Evolutionary conservation across 1,139 yeast species (phyloP).

Genomic region (Suhomyces maxii): DNA sequence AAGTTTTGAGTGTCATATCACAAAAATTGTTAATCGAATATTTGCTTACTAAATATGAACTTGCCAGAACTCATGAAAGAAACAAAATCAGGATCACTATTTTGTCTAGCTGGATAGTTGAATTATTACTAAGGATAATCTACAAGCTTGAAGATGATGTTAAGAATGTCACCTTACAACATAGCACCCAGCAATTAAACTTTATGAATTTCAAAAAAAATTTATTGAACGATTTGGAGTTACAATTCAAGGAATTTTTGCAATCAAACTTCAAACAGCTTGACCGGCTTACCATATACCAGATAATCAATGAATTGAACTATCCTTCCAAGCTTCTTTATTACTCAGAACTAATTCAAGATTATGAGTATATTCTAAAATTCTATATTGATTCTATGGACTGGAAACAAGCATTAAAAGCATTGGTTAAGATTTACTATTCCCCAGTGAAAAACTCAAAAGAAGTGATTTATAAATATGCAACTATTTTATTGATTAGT

Average conservation of each 20-base stretch:
- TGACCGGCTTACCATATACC: conserved; percentile 69
- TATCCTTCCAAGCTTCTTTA: conserved; percentile 61
- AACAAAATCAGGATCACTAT: conserved; percentile 57
- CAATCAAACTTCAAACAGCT: conserved; percentile 47
- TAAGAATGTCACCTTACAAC: conserved; percentile 2
- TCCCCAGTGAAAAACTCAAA: conserved; percentile 28
- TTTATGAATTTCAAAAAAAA: conserved; percentile 1
- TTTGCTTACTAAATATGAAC: conserved; percentile 51
- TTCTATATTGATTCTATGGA: conserved; percentile 67
- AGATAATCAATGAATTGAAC: conserved; percentile 67
- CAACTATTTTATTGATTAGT: conserved; percentile 68
- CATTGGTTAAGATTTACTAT: conserved; percentile 50
- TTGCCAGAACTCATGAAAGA: conserved; percentile 34
- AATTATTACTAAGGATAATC: conserved; percentile 43
- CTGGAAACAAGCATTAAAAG: conserved; percentile 73
- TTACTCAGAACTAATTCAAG: conserved; percentile 69
- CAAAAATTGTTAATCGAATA: conserved; percentile 52
- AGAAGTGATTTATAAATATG: conserved; percentile 58
- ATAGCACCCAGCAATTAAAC: background rate
- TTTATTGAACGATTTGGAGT: conserved; percentile 19
- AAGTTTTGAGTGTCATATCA: conserved; percentile 17
- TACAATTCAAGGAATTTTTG: conserved; percentile 54
- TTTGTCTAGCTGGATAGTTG: conserved; percentile 83
- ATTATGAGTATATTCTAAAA: conserved; percentile 65
- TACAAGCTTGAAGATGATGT: conserved; percentile 23